Evolutionary conservation across 1,284 basidiomycete species (phyloP), one percentile per base, ranked within the genome.

Genomic region (Pseudozyma sp.): DNA sequence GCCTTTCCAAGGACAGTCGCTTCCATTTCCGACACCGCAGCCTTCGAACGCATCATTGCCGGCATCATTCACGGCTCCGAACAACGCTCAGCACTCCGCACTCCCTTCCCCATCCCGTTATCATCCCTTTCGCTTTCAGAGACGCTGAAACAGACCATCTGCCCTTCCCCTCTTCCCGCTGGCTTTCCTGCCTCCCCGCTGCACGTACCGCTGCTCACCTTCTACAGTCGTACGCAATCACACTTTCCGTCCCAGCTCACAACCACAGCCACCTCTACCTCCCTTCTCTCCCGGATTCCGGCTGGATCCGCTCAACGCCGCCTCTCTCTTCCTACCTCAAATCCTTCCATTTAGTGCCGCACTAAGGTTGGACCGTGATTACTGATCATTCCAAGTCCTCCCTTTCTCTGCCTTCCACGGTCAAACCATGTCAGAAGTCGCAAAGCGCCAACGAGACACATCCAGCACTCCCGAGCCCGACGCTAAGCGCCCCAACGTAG

Each of bases 381-480:
- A 59, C 70, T 73, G 54, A 74, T 64, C 55, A 52, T 42, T 52
- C 57, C 61, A 48, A 64, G 56, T 42, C 61, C 8, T 37, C 35
- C 40, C 49, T 34, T 48, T 61, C 30, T 30, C 40, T 37, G 33
- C 14, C 35, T 37, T 37, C 14, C 35, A 37, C 40, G 31, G 16
- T 55, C 61, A 17, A 54, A 68, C 47, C 67, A 80, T 80, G 78
- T 56, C 75, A 78, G 78, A 76, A 53, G 72, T 68, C 49, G 63
- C 68, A 46, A 80, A 80, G 66, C 73, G 78, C 54, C 59, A 68
- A 50, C 71, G 78, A 61, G 77, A 72, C 54, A 48, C 59, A 33
- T 80, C 78, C 43, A 68, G 24, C 51, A 59, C 69, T 9, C 69
- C 66, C 35, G 59, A 60, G 59, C 69, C 72, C 53, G 76, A 80